Conservation (phyloP, 2,329 filamentous ascomycete species). For the Aureobasidium subglaciale region DNA sequence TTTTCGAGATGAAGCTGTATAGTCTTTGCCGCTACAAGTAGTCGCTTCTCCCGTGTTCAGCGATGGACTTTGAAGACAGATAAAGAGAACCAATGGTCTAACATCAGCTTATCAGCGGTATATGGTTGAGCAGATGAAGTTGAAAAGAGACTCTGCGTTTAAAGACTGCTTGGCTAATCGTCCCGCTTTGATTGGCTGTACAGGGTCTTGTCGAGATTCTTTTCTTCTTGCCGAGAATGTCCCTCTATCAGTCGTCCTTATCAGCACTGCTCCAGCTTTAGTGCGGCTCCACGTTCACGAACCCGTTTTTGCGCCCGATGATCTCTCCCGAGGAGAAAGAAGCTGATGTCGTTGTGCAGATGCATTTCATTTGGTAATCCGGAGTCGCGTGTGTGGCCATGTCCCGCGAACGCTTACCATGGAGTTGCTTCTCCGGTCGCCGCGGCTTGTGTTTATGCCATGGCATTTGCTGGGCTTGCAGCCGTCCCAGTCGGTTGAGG, state of each 20-base stretch:
- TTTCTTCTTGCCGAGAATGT: constrained; percentile 4
- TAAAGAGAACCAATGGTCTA: constrained; percentile 2
- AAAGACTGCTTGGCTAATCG: background rate
- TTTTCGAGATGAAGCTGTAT: background rate
- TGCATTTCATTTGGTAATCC: constrained; percentile 8
- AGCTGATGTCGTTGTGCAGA: constrained; percentile 8
- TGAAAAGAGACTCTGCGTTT: constrained; percentile 4
- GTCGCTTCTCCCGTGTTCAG: background rate
- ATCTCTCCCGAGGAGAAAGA: constrained; percentile 10
- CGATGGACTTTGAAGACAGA: background rate
- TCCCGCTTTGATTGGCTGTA: constrained; percentile 1
- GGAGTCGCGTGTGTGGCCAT: constrained; percentile 1
- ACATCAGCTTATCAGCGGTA: constrained; percentile 4
- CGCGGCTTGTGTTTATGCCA: constrained; percentile 14
- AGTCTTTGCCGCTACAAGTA: background rate
- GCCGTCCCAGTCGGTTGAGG: background rate
- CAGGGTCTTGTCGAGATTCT: background rate
- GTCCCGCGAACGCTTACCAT: background rate
- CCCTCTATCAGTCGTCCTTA: constrained; percentile 11
- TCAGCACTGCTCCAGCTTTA: constrained; percentile 1
- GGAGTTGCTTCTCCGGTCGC: constrained; percentile 14
- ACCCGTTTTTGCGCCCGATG: background rate
- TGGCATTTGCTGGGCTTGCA: constrained; percentile 14
- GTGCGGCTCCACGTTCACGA: background rate
- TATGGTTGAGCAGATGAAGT: constrained; percentile 12